Percentiles rank a stretch among this genome's conserved stretches.
Evolutionary conservation across 2,329 filamentous ascomycete species (phyloP).

Genomic region (Shiraia bambusicola): DNA sequence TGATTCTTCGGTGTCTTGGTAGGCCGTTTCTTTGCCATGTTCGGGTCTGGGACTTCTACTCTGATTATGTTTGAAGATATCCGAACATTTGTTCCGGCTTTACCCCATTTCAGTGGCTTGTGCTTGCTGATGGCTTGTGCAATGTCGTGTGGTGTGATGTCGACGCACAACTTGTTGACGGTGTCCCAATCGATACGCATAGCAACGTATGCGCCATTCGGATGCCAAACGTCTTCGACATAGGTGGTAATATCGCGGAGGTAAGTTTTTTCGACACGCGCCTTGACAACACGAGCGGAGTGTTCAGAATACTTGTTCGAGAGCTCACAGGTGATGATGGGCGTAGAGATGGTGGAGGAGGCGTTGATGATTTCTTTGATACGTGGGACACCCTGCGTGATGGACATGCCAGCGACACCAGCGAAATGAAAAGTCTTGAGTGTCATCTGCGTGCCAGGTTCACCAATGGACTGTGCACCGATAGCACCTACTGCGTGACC

Average conservation of each 20-base stretch:
- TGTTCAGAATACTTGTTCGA: slow-evolving; percentile 73
- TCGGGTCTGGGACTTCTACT: slow-evolving; percentile 64
- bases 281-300: slow-evolving; percentile 88
- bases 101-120: slow-evolving; percentile 77
- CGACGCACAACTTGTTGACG: slow-evolving; percentile 78
- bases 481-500: slow-evolving; percentile 95
- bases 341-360: slow-evolving; percentile 88
- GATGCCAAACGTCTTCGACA: slow-evolving; percentile 87
- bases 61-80: slow-evolving; percentile 59
- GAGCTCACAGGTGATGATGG: slow-evolving; percentile 85
- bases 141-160: slow-evolving; percentile 73
- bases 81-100: slow-evolving; percentile 59
- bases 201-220: slow-evolving; percentile 71
- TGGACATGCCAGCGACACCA: slow-evolving; percentile 98
- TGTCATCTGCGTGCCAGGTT: slow-evolving; percentile 98
- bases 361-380: slow-evolving; percentile 99
- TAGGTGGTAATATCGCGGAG: slow-evolving; percentile 77
- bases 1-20: slow-evolving; percentile 43
- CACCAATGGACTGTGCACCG: slow-evolving; percentile 95
- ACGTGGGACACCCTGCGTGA: slow-evolving; percentile 97
- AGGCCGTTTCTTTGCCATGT: slow-evolving; percentile 28
- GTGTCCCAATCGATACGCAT: slow-evolving; percentile 79
- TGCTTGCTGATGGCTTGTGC: slow-evolving; percentile 73
- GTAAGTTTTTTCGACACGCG: slow-evolving; percentile 91
- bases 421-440: slow-evolving; percentile 99